Evolutionary conservation across 2,329 filamentous ascomycete genomes (phyloP).

Genomic region (Akanthomyces lecanii): DNA sequence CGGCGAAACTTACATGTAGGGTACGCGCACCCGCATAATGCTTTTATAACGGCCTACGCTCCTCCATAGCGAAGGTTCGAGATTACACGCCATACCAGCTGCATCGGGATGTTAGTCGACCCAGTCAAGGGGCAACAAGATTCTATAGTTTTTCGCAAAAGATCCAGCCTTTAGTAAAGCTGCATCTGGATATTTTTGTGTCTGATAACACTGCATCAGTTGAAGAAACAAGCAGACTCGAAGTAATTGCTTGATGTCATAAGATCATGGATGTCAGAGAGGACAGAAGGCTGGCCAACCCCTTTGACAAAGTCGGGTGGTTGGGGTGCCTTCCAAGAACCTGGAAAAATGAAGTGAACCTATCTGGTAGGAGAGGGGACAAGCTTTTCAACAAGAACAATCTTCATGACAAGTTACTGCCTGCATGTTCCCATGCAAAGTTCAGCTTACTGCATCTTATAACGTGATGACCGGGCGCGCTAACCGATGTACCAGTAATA

Average conservation of each 20-base stretch:
- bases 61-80: too few species aligned
- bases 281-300: slow-evolving; percentile 5
- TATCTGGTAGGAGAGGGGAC: slow-evolving; percentile 7
- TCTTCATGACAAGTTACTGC: background rate
- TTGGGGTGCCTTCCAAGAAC: slow-evolving; percentile 1
- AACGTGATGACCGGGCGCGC: background rate
- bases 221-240: slow-evolving; percentile 7
- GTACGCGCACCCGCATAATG: too few species aligned
- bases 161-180: too few species aligned
- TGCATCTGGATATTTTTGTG: background rate
- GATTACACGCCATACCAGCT: too few species aligned
- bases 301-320: slow-evolving; percentile 6
- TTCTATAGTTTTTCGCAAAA: too few species aligned
- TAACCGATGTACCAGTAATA: too few species aligned
- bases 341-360: slow-evolving; percentile 7
- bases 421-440: slow-evolving; percentile 2
- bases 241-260: too few species aligned
- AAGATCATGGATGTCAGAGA: slow-evolving; percentile 14
- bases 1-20: too few species aligned
- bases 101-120: too few species aligned
- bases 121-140: too few species aligned
- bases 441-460: slow-evolving; percentile 6
- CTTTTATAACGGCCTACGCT: too few species aligned
- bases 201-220: slow-evolving; percentile 10
- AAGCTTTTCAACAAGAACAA: slow-evolving; percentile 10